Evolutionary conservation across 2,329 filamentous ascomycete species (phyloP), one percentile per base, ranked within the genome.

Genomic region (Penicillium sp.): DNA sequence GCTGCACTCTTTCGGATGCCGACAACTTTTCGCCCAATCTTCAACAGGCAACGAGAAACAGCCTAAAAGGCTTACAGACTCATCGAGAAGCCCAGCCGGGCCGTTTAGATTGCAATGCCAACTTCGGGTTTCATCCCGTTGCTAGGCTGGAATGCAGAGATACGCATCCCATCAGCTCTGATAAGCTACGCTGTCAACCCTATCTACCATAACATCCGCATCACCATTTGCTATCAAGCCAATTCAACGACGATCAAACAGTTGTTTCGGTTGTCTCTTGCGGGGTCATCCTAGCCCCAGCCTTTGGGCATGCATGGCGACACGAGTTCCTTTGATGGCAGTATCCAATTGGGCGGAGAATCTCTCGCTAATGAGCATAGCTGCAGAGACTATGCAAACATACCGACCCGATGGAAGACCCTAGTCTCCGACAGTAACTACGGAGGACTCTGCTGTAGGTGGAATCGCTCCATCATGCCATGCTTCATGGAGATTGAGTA

Each of bases 261-360:
- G 56, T 64, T 64, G 40, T 35, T 53, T 63, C 19, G 49, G 54
- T 56, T 59, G 48, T 62, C 55, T 60, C 43, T 63, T 69, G 67
- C 66, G 67, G 67, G 67, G 67, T 69, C 38, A 64, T 65, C 58
- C 66, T 67, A 65, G 51, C 55, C 26, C 30, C 42, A 63, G 46
- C 58, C 55, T 59, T 67, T 53, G 58, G 59, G 52, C 54, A 57
- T 66, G 62, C 64, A 63, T 59, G 48, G 30, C 57, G 58, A 65
- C 58, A 65, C 62, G 59, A 64, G 62, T 62, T 52, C 58, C 42
- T 57, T 8, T 8, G 37, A 38, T 38, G 3, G 42, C 30, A n/a
- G 51, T 28, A 14, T 25, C 52, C 56, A 28, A 62, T 67, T 65
- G 49, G 63, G 43, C 46, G 33, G 26, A 48, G 46, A 37, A 38